These are phyloP conservation scores for Backusella parvicylindrica DNA, from an alignment of 192 early-diverging fungal species.

Conservation along the genomic window DNA sequence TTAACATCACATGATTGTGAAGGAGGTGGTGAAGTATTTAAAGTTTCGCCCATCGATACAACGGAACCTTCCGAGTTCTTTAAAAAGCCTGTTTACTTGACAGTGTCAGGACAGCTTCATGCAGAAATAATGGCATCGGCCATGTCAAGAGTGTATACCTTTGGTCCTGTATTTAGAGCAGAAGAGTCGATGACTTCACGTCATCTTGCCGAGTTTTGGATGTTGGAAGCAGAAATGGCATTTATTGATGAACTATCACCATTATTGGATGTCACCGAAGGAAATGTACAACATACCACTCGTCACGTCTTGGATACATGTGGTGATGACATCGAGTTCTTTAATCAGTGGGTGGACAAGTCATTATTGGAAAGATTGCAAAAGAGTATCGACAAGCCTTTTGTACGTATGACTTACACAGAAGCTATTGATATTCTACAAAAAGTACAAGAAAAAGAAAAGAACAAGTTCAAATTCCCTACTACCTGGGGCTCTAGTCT, in stretches of 20 bases:
- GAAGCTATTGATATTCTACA: constrained; percentile 74
- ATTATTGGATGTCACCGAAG: constrained; percentile 70
- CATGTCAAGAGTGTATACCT: constrained; percentile 73
- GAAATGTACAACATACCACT: constrained; percentile 53
- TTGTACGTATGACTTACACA: constrained; percentile 72
- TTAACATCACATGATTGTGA: constrained; percentile 87
- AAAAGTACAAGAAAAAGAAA: constrained; percentile 35
- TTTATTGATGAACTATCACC: constrained; percentile 62
- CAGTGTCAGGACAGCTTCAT: constrained; percentile 87
- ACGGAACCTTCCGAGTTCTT: constrained; percentile 63
- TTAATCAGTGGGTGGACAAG: constrained; percentile 56
- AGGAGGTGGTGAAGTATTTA: constrained; percentile 85
- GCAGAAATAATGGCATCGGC: constrained; percentile 71
- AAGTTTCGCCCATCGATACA: constrained; percentile 36
- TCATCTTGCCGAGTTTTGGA: constrained; percentile 93
- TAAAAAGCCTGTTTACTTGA: constrained; percentile 66
- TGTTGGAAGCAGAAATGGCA: constrained; percentile 86
- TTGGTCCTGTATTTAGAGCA: constrained; percentile 82
- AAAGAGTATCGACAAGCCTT: constrained; percentile 45
- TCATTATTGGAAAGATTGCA: constrained; percentile 37
- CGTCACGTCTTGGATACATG: constrained; percentile 52
- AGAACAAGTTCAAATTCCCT: constrained; percentile 55
- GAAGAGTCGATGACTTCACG: constrained; percentile 77
- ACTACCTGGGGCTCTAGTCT: constrained; percentile 70
- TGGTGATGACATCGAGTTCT: constrained; percentile 55